Evolutionary conservation across 2,329 filamentous ascomycete genomes (phyloP).

Genomic region (Stenocarpella maydis): DNA sequence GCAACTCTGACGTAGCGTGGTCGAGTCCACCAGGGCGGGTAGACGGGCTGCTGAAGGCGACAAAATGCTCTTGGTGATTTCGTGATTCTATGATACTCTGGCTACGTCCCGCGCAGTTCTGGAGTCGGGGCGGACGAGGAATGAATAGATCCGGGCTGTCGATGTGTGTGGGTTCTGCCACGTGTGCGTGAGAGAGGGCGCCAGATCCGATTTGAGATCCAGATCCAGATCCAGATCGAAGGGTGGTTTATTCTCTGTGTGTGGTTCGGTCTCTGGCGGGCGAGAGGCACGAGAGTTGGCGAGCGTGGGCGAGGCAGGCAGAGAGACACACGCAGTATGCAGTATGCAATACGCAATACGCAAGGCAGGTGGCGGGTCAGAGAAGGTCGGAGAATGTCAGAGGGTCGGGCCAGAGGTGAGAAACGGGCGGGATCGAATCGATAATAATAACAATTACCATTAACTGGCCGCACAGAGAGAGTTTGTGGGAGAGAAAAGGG

Average conservation of each 20-base stretch:
- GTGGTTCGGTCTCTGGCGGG: neutral
- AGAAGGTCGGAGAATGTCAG: slow-evolving; percentile 1
- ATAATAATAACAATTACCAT: slow-evolving; percentile 35
- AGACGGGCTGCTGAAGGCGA: neutral
- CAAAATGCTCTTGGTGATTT: no score
- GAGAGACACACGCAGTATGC: neutral
- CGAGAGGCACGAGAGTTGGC: neutral
- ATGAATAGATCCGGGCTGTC: neutral
- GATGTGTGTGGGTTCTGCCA: slow-evolving; percentile 15
- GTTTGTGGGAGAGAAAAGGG: neutral
- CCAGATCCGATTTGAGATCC: slow-evolving; percentile 17
- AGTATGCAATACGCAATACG: neutral
- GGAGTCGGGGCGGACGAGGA: neutral
- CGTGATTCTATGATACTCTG: no score
- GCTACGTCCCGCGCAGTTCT: no score
- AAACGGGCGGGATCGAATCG: slow-evolving; percentile 21
- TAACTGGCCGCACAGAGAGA: slow-evolving; percentile 19
- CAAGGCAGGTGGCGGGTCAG: neutral
- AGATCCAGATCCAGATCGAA: slow-evolving; percentile 21
- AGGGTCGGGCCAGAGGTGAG: slow-evolving; percentile 14
- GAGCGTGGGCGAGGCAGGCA: neutral
- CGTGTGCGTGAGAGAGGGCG: slow-evolving; percentile 24
- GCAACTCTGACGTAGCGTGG: slow-evolving; percentile 14
- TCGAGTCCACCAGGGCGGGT: neutral
- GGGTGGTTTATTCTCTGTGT: neutral